These are phyloP conservation scores for Ramicandelaber brevisporus DNA, from an alignment of 192 early-diverging fungal species.

Conservation along the genomic window DNA sequence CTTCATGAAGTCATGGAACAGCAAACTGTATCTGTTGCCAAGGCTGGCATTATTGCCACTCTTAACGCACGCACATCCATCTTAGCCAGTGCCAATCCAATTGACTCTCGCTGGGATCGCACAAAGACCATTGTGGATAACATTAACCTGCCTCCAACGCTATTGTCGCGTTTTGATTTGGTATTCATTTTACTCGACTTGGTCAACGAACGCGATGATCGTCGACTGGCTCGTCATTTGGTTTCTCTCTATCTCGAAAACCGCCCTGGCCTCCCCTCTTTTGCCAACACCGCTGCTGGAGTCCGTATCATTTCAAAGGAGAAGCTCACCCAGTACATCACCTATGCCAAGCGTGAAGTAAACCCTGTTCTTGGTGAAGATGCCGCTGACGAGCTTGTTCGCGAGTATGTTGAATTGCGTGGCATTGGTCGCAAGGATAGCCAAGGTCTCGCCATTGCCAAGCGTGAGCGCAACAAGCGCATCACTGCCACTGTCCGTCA, in stretches of 20 bases:
- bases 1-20: conserved; percentile 99
- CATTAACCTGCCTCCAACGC: conserved; percentile 72
- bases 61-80: conserved; percentile 92
- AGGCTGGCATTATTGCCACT: conserved; percentile 95
- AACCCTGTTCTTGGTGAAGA: conserved; percentile 58
- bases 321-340: conserved; percentile 73
- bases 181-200: conserved; percentile 78
- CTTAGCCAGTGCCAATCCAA: conserved; percentile 82
- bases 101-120: conserved; percentile 67
- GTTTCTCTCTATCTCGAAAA: conserved; percentile 66
- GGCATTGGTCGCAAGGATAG: conserved; percentile 26
- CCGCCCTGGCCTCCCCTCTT: conserved; percentile 1
- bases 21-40: conserved; percentile 93
- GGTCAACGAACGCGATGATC: conserved; percentile 62
- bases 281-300: background rate
- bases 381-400: conserved; percentile 43
- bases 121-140: conserved; percentile 64
- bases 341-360: conserved; percentile 50
- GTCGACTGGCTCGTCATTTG: conserved; percentile 68
- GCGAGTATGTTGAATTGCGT: conserved; percentile 62
- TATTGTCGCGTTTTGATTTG: conserved; percentile 90
- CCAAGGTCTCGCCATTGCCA: conserved; percentile 13
- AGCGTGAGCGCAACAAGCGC: conserved; percentile 16
- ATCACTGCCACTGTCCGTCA: conserved; percentile 87
- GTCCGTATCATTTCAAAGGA: conserved; percentile 32